A percentile compares a stretch with the other conserved stretches of the same genome.
These are phyloP conservation scores for Quercus lobata DNA, from an alignment of 331 rosid genomes.

Conservation along the genomic window DNA sequence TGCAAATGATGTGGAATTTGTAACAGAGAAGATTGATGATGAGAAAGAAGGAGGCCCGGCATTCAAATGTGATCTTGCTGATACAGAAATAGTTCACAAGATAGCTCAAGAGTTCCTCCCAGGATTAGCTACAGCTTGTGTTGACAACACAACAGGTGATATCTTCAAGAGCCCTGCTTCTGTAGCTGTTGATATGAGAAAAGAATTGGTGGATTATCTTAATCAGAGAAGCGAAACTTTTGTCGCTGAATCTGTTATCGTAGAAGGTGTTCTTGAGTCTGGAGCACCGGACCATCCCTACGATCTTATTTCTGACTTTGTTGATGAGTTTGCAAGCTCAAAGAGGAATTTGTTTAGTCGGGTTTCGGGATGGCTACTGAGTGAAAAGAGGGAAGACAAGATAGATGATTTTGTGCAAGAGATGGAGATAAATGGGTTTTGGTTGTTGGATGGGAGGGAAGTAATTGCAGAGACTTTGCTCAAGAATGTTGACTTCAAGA, in stretches of 20 bases:
- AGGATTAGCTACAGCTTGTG: constrained; percentile 72
- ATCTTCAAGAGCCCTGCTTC: constrained; percentile 62
- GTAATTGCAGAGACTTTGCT: constrained; percentile 40
- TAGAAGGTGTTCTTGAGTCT: constrained; percentile 51
- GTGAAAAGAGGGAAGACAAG: constrained; percentile 83
- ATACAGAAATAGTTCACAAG: constrained; percentile 62
- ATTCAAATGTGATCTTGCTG: constrained; percentile 59
- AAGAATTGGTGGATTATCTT: constrained; percentile 71
- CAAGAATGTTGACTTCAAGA: constrained; percentile 70
- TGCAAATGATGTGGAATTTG: constrained; percentile 39
- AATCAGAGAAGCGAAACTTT: constrained; percentile 70
- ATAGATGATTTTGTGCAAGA: constrained; percentile 88
- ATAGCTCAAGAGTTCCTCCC: constrained; percentile 75
- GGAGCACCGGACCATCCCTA: constrained; percentile 61
- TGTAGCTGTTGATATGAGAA: constrained; percentile 66
- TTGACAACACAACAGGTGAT: constrained; percentile 76
- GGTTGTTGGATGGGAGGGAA: constrained; percentile 69
- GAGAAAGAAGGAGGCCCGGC: constrained; percentile 43
- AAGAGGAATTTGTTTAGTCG: constrained; percentile 71
- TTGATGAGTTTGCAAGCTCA: constrained; percentile 62
- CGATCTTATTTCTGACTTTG: constrained; percentile 66
- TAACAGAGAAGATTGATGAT: constrained; percentile 57
- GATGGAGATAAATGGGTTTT: constrained; percentile 67
- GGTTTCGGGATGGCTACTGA: constrained; percentile 73
- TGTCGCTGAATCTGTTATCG: constrained; percentile 63